A percentile compares a stretch with the other conserved stretches of the same genome.
Evolutionary conservation across 139 green algal genomes (phyloP).

Genomic region (Chlamydomonas schloesseri): DNA sequence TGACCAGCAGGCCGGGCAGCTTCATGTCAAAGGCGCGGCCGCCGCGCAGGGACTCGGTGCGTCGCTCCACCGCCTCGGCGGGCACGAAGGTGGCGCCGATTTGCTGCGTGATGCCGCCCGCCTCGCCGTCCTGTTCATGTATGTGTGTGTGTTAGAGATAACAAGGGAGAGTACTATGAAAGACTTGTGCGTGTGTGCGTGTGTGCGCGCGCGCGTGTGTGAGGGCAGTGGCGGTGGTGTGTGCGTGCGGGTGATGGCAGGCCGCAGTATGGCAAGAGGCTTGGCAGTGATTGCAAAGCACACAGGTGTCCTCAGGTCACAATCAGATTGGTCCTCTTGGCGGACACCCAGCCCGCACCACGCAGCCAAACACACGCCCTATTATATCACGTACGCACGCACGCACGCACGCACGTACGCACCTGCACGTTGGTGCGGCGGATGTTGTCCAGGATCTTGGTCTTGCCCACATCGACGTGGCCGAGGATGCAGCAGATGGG

Average conservation of each 20-base stretch:
- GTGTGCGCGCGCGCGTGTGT: too few relatives aligned
- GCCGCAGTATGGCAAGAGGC: too few relatives aligned
- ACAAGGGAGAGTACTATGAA: too few relatives aligned
- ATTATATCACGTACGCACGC: too few relatives aligned
- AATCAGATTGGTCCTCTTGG: too few relatives aligned
- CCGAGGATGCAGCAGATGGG: constrained; percentile 99
- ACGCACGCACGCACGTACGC: constrained; percentile 40
- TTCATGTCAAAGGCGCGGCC: constrained; percentile 82
- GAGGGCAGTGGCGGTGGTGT: neutral
- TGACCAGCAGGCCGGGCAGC: constrained; percentile 95
- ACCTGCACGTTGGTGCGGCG: constrained; percentile 97
- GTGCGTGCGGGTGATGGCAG: too few relatives aligned
- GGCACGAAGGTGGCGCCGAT: constrained; percentile 99
- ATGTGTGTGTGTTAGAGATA: too few relatives aligned
- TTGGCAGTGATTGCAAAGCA: too few relatives aligned
- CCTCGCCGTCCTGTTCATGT: constrained; percentile 89
- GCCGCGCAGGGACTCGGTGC: constrained; percentile 80
- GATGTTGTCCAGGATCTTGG: constrained; percentile 99
- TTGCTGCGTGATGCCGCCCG: constrained; percentile 99
- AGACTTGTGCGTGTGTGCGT: too few relatives aligned
- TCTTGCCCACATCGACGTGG: constrained; percentile 99
- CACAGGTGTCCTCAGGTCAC: too few relatives aligned
- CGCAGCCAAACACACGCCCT: too few relatives aligned
- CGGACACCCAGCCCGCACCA: too few relatives aligned
- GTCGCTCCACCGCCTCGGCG: constrained; percentile 79